Evolutionary conservation across 148 eudicot genomes (phyloP), one percentile per base, ranked within the genome.

Genomic region (Diospyros lotus): DNA sequence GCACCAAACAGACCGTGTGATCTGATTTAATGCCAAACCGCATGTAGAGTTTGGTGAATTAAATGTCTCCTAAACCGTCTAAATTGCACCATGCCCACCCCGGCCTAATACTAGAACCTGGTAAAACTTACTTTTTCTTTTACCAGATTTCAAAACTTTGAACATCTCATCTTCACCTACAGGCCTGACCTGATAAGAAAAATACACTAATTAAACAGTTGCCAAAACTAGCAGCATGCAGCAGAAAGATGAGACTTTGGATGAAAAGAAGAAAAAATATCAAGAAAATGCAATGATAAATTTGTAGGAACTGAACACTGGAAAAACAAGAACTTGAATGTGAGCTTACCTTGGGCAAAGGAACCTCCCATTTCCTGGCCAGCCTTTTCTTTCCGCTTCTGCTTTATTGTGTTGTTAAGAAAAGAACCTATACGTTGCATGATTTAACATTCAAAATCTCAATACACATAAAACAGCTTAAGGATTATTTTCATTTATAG

Each of bases 301-400:
- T 48, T 0, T 48, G 28, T 8, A 48, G 3, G 52, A 48, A 48
- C 52, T 4, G 52, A 48, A 8, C 8, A 48, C 52, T 48, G 52
- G 52, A 48, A 48, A 48, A 48, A 0, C 28, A 48, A 48, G 8
- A 48, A 4, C 8, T 48, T 48, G 52, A 48, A 48, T 44, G 38
- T 0, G 67, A 61, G 9, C 76, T 45, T 79, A 94, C 96, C 99
- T 95, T 95, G 50, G 96, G 97, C 58, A 95, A 80, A 75, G 99
- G 99, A 80, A 95, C 99, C n/a, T 93, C 94, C 99, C 99, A 95
- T 77, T 90, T 95, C n/a, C n/a, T n/a, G n/a, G 39, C 97, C 99
- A 76, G 97, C 96, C 82, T 87, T 95, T 75, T 95, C 98, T 76
- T 92, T 95, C 80, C 97, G 86, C 87, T 95, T 95, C 73, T 95